Evolutionary conservation across 2,329 filamentous ascomycete genomes (phyloP), one percentile per base, ranked within the genome.

Genomic region (Volutella citrinella): DNA sequence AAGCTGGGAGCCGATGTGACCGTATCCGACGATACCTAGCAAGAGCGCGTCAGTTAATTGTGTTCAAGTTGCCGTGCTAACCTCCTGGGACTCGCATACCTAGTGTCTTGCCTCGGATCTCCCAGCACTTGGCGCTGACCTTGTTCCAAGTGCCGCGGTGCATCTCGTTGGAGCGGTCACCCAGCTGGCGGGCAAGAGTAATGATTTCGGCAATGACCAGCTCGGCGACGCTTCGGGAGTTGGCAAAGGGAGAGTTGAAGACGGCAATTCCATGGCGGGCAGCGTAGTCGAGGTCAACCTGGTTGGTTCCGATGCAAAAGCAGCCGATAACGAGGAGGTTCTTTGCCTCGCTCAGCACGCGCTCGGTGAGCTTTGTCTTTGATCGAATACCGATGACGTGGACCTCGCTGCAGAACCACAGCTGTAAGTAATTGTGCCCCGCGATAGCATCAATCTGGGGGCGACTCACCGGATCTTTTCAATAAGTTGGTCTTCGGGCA

Each of bases 171-270:
- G 87, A 95, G 51, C 93, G 87, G 64, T 98, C 93, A 43, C 87
- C 84, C 20, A 98, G 74, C 66, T 98, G 93, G 40, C 93, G 84
- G 15, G 93, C 93, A 34, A 98, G 81, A 23, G 76, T 72, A 55
- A 98, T 96, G 57, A 98, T 90, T 66, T 96, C 91, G 34, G 74
- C 84, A 59, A 98, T 96, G 52, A 97, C 89, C 36, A 97, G 74
- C 70, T 98, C 93, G 36, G 93, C 93, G 32, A 98, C 93, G 60
- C 87, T 95, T 61, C 93, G 84, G 8, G 91, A 97, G 69, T 98
- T 98, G 68, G 87, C 90, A 67, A 98, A 98, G 3, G 93, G 93
- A 27, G 93, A 97, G 69, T 98, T 98, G 80, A 98, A 98, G 46
- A 98, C 93, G 21, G 90, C 89, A 60, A 97, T 95, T 48, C 93